Evolutionary conservation across 139 green algal genomes (phyloP).

Genomic region (Coelastrella sp.): DNA sequence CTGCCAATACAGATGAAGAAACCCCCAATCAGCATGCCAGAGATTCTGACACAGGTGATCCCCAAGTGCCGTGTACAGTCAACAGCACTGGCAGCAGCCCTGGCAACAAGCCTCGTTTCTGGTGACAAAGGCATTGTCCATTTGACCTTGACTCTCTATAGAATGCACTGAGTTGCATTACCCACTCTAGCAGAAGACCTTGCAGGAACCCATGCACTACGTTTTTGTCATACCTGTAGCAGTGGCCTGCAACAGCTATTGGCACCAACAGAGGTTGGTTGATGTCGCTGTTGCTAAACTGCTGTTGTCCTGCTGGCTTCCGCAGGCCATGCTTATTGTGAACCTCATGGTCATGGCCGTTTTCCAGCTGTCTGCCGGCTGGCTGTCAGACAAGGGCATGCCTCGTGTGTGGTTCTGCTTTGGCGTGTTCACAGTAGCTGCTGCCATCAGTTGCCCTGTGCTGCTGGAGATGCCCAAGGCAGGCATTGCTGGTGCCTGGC

Average conservation of each 20-base stretch:
- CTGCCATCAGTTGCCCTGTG: background rate
- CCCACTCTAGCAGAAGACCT: too few relatives aligned
- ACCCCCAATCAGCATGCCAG: background rate
- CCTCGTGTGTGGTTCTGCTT: conserved; percentile 34
- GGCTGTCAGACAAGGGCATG: conserved; percentile 15
- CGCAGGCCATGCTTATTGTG: conserved; percentile 35
- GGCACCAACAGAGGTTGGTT: too few relatives aligned
- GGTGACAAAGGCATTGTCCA: too few relatives aligned
- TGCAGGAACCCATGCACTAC: too few relatives aligned
- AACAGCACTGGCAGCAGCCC: too few relatives aligned
- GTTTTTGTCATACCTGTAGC: too few relatives aligned
- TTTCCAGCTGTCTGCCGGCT: conserved; percentile 20
- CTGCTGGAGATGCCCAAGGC: background rate
- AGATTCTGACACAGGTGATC: background rate
- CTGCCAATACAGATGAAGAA: conserved; percentile 18
- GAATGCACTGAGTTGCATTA: too few relatives aligned
- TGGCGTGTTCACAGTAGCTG: conserved; percentile 8
- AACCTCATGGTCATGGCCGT: conserved; percentile 18
- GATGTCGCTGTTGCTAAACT: background rate
- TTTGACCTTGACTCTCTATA: too few relatives aligned
- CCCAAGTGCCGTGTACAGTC: too few relatives aligned
- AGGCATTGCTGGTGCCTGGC: conserved; percentile 1
- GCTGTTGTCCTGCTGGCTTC: background rate
- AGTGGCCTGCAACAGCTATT: too few relatives aligned
- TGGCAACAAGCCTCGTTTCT: too few relatives aligned